Base-by-base conservation (phyloP, 352 stramenopile species). In the Phytopythium aichiense region DNA sequence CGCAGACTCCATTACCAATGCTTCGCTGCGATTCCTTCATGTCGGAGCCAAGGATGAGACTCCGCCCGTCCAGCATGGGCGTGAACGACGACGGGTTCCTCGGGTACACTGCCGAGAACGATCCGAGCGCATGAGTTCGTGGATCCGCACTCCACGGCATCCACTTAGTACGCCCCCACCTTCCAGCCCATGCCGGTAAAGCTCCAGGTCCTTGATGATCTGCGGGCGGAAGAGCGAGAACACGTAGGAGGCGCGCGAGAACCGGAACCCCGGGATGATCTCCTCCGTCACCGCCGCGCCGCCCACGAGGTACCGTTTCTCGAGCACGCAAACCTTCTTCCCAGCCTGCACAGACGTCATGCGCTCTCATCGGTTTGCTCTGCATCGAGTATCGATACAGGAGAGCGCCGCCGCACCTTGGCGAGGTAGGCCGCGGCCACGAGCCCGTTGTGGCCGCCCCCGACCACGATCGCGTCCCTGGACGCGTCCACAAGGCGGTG, bases 271-370 rank as follows among this genome's bases (percentile, higher is more conserved):
- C 0, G 88, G 86, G 48, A 97, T 81, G 63, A 97, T 91, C 60
- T 97, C 90, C 64, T 97, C 90, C 7, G 90, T 97, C 49, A 97
- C 89, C 0, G 90, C 90, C 9, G 90, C 90, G 4, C 90, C 90
- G 2, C 90, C 90, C 3, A 97, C 76, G n/a, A 97, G 23, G 57
- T 95, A 79, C 2, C 90, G 73, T 63, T 91, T 89, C 71, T 97
- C 90, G 56, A 97, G 64, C 33, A 97, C 89, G 35, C 88, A 91
- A 20, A 97, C 88, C 50, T 79, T 79, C 72, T 94, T 94, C 7
- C 85, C 85, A 5, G 83, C 84, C 84, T 89, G 33, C 11, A 31
- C n/a, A 28, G 13, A 33, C 7, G 15, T 0, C 12, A 20, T 7
- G 8, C n/a, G n/a, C 43, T 12, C 22, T n/a, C 43, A 49, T 3